These are phyloP conservation scores for Tolypocladium endophyticum DNA, from an alignment of 2,329 filamentous ascomycete genomes.

Conservation along the genomic window DNA sequence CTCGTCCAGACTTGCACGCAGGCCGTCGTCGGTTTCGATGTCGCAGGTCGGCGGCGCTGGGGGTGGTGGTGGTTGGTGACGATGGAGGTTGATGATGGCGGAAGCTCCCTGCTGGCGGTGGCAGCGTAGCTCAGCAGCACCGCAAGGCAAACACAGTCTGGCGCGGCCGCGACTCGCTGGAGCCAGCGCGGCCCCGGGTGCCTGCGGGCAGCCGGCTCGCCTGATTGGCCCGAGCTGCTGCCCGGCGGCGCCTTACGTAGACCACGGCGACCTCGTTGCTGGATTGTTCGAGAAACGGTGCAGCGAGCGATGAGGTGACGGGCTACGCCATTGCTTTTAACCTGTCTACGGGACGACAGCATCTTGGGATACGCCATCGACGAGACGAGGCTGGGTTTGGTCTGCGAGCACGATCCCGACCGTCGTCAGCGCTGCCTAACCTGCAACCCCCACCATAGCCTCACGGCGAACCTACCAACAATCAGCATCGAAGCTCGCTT, in stretches of 20 bases:
- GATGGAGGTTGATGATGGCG: neutral
- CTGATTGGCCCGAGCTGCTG: slow-evolving; percentile 6
- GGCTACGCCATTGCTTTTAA: neutral
- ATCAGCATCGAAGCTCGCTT: neutral
- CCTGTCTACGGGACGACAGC: neutral
- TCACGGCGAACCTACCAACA: neutral
- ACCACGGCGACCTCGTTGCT: neutral
- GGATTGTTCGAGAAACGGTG: neutral
- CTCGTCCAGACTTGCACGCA: neutral
- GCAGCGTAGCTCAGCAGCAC: neutral
- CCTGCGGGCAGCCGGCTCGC: neutral
- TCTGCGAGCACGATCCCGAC: neutral
- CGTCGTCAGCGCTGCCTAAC: neutral
- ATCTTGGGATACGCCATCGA: neutral
- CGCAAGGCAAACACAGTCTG: slow-evolving; percentile 14
- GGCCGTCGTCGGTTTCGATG: neutral
- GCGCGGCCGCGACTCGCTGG: slow-evolving; percentile 9
- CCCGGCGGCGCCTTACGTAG: slow-evolving; percentile 3
- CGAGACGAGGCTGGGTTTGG: neutral
- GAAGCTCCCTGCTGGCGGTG: neutral
- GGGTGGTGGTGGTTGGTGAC: neutral
- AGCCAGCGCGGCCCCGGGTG: neutral
- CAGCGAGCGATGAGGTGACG: neutral
- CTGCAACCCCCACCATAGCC: neutral
- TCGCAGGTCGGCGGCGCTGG: neutral